Percentiles rank a stretch among this genome's conserved stretches.
These are phyloP conservation scores for Candida pini DNA, from an alignment of 805 yeast genomes.

Conservation along the genomic window DNA sequence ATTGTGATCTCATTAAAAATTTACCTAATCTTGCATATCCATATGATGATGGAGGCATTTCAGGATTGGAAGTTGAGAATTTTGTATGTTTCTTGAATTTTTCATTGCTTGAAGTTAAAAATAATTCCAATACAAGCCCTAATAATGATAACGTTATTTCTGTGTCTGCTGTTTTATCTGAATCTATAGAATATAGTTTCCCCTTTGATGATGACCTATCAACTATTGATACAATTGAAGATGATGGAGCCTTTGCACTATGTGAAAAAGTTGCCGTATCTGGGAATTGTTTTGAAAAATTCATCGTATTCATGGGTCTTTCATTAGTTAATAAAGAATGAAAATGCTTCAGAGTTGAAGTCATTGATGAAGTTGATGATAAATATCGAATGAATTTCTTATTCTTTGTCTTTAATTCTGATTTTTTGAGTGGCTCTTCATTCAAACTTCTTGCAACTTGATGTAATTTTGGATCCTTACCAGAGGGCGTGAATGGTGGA, in stretches of 20 bases:
- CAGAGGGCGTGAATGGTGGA: constrained; percentile 55
- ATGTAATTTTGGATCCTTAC: constrained; percentile 53
- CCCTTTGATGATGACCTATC: constrained; percentile 1
- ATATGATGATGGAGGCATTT: constrained; percentile 31
- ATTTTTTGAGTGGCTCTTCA: constrained; percentile 1
- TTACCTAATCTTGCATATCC: constrained; percentile 67
- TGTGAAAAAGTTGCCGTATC: constrained; percentile 29
- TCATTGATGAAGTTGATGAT: constrained; percentile 88
- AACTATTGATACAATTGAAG: constrained; percentile 49
- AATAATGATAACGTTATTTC: constrained; percentile 66
- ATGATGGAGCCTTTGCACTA: constrained; percentile 47
- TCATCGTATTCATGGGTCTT: constrained; percentile 44
- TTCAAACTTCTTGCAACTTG: constrained; percentile 36
- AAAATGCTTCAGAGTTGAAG: constrained; percentile 65
- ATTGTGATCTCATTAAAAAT: constrained; percentile 82
- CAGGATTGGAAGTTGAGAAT: constrained; percentile 5
- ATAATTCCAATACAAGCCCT: constrained; percentile 76
- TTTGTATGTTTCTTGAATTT: constrained; percentile 39
- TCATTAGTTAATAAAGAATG: constrained; percentile 65
- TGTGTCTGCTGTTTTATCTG: constrained; percentile 60
- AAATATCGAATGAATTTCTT: constrained; percentile 35
- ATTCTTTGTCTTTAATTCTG: background rate
- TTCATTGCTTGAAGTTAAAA: constrained; percentile 57
- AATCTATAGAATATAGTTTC: constrained; percentile 56
- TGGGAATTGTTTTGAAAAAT: constrained; percentile 41